Conservation (phyloP, 345 rosid genomes). For the Jatropha curcas region DNA sequence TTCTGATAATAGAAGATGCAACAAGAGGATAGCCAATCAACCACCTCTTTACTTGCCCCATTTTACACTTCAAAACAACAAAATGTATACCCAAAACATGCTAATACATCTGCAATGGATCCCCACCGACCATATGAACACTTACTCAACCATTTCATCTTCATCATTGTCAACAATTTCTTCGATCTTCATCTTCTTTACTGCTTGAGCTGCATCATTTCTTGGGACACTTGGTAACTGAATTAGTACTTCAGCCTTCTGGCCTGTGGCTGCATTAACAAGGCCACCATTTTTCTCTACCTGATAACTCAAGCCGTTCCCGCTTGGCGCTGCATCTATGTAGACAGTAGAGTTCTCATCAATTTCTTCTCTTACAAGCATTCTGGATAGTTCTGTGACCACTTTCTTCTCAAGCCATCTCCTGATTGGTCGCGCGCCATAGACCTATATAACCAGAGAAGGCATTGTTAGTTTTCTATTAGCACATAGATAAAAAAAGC, state of each 20-base stretch:
- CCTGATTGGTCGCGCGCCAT: conserved; percentile 88
- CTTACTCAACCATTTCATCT: conserved; percentile 43
- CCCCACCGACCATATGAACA: neutral
- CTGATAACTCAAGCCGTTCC: conserved; percentile 44
- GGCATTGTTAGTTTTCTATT: neutral
- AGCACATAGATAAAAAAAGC: neutral
- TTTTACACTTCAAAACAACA: too few relatives aligned
- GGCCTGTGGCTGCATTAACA: conserved; percentile 70
- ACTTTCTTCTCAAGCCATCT: conserved; percentile 96
- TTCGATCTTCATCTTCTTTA: conserved; percentile 90
- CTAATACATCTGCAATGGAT: too few relatives aligned
- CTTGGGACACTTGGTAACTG: conserved; percentile 45
- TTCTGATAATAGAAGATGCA: too few relatives aligned
- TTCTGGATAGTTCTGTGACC: conserved; percentile 79
- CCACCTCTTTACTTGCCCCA: too few relatives aligned
- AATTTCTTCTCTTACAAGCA: conserved; percentile 81
- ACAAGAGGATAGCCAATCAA: too few relatives aligned
- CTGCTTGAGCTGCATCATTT: conserved; percentile 66
- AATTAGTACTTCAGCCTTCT: conserved; percentile 67
- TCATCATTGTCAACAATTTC: conserved; percentile 53
- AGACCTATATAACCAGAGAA: conserved; percentile 45
- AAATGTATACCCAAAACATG: too few relatives aligned
- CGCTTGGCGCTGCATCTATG: conserved; percentile 55
- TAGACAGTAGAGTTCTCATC: conserved; percentile 84
- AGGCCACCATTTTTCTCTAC: conserved; percentile 80